Conservation (phyloP, 371 early-diverging fungal genomes). For the Saksenaea vasiformis region DNA sequence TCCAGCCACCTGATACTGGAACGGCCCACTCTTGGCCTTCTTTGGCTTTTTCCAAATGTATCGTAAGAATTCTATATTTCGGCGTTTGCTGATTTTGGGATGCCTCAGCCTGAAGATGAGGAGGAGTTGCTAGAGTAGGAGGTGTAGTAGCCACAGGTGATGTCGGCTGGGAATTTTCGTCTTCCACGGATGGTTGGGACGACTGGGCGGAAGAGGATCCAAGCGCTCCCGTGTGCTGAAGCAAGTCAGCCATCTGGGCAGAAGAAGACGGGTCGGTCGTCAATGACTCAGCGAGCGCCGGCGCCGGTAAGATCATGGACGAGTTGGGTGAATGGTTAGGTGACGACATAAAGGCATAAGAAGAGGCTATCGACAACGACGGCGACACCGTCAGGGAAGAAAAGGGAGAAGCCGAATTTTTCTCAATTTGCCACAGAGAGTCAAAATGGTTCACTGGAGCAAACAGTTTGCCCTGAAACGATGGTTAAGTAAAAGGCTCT, state of each 20-base stretch:
- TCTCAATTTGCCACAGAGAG: conserved; percentile 55
- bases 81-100: conserved; percentile 14
- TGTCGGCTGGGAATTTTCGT: conserved; percentile 32
- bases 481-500: neutral
- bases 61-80: conserved; percentile 48
- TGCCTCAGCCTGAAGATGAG: neutral
- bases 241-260: conserved; percentile 36
- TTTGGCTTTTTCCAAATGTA: conserved; percentile 52
- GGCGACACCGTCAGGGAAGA: conserved; percentile 57
- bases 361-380: conserved; percentile 53
- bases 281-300: conserved; percentile 38
- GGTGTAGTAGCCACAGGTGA: conserved; percentile 36
- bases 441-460: conserved; percentile 47
- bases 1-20: conserved; percentile 28
- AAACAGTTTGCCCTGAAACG: conserved; percentile 47
- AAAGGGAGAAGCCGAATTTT: conserved; percentile 40
- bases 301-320: conserved; percentile 44
- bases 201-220: conserved; percentile 27
- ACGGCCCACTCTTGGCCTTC: conserved; percentile 33
- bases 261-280: conserved; percentile 13
- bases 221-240: conserved; percentile 36
- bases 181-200: conserved; percentile 31
- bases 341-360: conserved; percentile 55
- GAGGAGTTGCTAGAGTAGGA: conserved; percentile 26
- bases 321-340: conserved; percentile 54